Conservation (phyloP, 148 eudicot genomes). For the Cornus florida region DNA sequence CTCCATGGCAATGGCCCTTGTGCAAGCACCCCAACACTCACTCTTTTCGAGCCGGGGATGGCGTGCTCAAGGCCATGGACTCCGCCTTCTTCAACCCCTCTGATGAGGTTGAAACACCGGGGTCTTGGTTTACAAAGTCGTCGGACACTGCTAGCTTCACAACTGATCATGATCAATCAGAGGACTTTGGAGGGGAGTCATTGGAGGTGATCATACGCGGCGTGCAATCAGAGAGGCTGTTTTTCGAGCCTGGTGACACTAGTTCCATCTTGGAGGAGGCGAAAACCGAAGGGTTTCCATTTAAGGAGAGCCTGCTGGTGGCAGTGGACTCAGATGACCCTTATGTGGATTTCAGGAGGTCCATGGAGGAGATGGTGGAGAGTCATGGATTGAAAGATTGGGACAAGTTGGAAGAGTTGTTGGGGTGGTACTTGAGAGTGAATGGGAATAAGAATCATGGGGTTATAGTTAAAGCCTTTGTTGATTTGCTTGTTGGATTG, state of each 20-base stretch:
- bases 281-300: slow-evolving; percentile 15
- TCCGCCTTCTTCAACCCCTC: slow-evolving; percentile 34
- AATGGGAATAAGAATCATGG: slow-evolving; percentile 68
- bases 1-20: slow-evolving; percentile 44
- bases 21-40: slow-evolving; percentile 45
- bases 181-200: slow-evolving; percentile 24
- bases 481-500: slow-evolving; percentile 51
- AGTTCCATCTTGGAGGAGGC: slow-evolving; percentile 34
- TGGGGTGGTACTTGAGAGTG: slow-evolving; percentile 74
- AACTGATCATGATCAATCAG: slow-evolving; percentile 27
- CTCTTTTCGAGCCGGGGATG: slow-evolving; percentile 41
- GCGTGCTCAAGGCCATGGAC: slow-evolving; percentile 46
- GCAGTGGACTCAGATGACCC: slow-evolving; percentile 61
- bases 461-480: slow-evolving; percentile 67
- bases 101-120: slow-evolving; percentile 29
- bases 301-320: slow-evolving; percentile 44
- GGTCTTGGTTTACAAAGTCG: slow-evolving; percentile 40
- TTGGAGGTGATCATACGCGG: not conserved
- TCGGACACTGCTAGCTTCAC: slow-evolving; percentile 38
- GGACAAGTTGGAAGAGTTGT: slow-evolving; percentile 65
- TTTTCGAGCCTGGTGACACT: slow-evolving; percentile 53
- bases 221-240: slow-evolving; percentile 20
- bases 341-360: slow-evolving; percentile 62
- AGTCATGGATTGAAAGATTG: slow-evolving; percentile 58
- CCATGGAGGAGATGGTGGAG: slow-evolving; percentile 91